phyloP scores from a whole-genome alignment of 306 rosid genomes.

The Castanospermum australe region DNA sequence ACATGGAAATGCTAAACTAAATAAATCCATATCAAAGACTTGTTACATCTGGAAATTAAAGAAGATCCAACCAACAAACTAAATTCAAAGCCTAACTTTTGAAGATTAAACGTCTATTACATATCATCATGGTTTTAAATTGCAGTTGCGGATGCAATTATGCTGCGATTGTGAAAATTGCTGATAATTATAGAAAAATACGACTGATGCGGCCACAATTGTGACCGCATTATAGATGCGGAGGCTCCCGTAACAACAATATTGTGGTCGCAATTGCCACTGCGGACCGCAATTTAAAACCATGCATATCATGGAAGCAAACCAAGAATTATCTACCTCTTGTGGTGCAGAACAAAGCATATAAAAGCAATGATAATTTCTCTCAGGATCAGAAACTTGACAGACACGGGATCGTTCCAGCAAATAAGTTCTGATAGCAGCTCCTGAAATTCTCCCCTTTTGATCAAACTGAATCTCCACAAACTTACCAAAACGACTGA shows the following conservation, averaged over 20 bases:
- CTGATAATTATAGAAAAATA: no score
- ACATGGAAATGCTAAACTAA: slow-evolving; percentile 21
- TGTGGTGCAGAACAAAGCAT: slow-evolving; percentile 95
- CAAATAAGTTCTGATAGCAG: slow-evolving; percentile 95
- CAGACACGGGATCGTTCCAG: slow-evolving; percentile 93
- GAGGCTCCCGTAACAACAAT: no score
- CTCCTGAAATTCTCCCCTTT: slow-evolving; percentile 91
- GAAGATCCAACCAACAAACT: not conserved
- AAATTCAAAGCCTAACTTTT: slow-evolving; percentile 1
- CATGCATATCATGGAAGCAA: no score
- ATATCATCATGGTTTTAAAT: no score
- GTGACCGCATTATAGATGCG: no score
- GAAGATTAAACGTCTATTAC: no score
- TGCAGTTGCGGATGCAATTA: no score
- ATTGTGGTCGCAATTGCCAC: no score
- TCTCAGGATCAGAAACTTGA: slow-evolving; percentile 97
- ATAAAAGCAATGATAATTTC: slow-evolving; percentile 98
- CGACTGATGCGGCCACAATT: no score
- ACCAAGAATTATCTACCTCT: slow-evolving; percentile 52
- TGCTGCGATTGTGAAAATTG: no score
- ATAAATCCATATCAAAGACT: not conserved
- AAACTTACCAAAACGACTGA: slow-evolving; percentile 99
- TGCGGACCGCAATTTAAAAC: no score
- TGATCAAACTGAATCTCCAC: slow-evolving; percentile 94
- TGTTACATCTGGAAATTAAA: not conserved